Conservation (phyloP, 352 stramenopile species). For the Pythium sukuiense region DNA sequence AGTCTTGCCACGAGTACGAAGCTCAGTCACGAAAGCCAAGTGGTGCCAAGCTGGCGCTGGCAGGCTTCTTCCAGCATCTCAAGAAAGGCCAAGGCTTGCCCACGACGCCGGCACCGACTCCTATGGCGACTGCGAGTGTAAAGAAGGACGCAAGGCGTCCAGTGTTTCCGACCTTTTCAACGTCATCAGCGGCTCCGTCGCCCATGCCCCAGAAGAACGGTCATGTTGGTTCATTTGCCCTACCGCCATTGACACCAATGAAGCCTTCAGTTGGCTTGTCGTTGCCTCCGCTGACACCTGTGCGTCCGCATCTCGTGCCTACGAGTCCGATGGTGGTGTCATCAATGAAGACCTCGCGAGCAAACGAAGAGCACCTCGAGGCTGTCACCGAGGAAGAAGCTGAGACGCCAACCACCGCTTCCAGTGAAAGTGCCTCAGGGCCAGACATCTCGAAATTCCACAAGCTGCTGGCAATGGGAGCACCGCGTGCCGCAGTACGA, state of each 20-base stretch:
- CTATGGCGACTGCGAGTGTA: conserved; percentile 67
- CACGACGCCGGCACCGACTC: conserved; percentile 60
- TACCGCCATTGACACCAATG: conserved; percentile 18
- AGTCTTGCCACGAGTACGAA: conserved; percentile 29
- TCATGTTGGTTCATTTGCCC: conserved; percentile 7
- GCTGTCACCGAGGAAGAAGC: conserved; percentile 27
- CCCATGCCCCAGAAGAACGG: conserved; percentile 18
- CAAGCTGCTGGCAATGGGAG: conserved; percentile 29
- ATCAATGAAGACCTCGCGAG: conserved; percentile 10
- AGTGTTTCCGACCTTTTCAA: conserved; percentile 48
- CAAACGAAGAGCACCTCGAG: conserved; percentile 24
- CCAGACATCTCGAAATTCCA: conserved; percentile 29
- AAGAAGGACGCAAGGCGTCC: conserved; percentile 66
- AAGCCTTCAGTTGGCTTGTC: conserved; percentile 29
- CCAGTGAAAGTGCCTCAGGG: neutral
- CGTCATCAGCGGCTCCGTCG: conserved; percentile 25
- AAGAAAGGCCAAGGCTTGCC: conserved; percentile 54
- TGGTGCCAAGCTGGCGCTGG: conserved; percentile 52
- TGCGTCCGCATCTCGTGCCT: conserved; percentile 16
- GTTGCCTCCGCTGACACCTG: conserved; percentile 15
- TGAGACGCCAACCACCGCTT: conserved; percentile 8
- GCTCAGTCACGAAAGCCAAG: conserved; percentile 10
- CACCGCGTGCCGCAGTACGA: conserved; percentile 19
- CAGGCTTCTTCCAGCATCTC: conserved; percentile 69
- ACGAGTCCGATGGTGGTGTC: conserved; percentile 6